Conservation (phyloP, 2,329 filamentous ascomycete species). For the Emydomyces testavorans region DNA sequence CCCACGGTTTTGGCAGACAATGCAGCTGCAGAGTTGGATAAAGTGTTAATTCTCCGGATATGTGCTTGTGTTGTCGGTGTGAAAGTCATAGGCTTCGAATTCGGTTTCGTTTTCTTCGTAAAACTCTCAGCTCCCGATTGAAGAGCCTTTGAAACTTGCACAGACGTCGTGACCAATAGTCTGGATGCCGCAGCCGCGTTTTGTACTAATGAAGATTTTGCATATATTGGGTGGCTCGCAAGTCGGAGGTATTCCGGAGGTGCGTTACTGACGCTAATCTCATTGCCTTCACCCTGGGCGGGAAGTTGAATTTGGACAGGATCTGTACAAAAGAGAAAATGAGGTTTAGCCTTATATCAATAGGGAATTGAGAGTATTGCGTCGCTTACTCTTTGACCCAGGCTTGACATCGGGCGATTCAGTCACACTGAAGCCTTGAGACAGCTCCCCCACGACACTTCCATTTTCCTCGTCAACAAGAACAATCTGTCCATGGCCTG, state of each 20-base stretch:
- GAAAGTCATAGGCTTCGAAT: constrained; percentile 74
- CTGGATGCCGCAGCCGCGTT: constrained; percentile 80
- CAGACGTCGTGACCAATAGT: constrained; percentile 78
- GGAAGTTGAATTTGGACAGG: constrained; percentile 41
- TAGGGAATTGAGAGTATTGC: constrained; percentile 16
- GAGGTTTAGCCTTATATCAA: too few species aligned
- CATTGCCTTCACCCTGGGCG: constrained; percentile 36
- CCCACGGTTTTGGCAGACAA: constrained; percentile 79
- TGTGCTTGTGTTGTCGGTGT: constrained; percentile 70
- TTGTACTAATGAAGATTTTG: constrained; percentile 72
- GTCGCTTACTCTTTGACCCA: constrained; percentile 72
- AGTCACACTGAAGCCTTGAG: constrained; percentile 66
- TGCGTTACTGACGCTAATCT: constrained; percentile 38
- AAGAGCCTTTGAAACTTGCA: constrained; percentile 65
- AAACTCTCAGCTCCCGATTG: constrained; percentile 68
- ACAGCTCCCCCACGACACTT: constrained; percentile 83
- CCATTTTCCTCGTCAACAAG: constrained; percentile 93
- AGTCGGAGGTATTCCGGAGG: constrained; percentile 56
- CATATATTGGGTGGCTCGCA: constrained; percentile 81
- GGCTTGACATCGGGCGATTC: constrained; percentile 64
- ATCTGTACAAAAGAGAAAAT: constrained; percentile 26
- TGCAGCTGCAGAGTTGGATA: constrained; percentile 66
- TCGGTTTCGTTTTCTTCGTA: constrained; percentile 66
- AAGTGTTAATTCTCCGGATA: constrained; percentile 79
- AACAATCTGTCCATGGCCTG: constrained; percentile 63